Base-by-base conservation (phyloP, 805 yeast genomes). In the Starmerella scarabaei region DNA sequence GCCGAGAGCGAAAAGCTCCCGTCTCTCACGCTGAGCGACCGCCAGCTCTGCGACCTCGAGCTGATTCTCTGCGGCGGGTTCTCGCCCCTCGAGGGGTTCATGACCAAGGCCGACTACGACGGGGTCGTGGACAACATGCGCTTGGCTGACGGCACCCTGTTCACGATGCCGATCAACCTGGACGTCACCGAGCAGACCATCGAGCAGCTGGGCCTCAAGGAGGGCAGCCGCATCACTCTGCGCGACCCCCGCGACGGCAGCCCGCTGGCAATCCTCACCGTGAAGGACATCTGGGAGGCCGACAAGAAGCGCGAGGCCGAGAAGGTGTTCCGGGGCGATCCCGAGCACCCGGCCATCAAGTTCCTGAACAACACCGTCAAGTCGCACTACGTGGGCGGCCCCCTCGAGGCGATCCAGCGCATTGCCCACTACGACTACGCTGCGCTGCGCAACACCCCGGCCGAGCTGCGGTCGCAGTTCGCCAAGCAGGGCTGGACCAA, bases 41-140 rank as follows among this genome's bases (percentile, higher is more conserved):
- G 97, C 59, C 96, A 86, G 61, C 67, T 86, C 41, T 86, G 97
- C 63, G 97, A 86, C 61, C 65, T 88, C 56, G 97, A 86, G 65
- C 69, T 88, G 61, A 82, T 86, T 56, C 65, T 88, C 45, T 80
- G 80, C 54, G 97, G 97, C 61, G 96, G 96, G 4, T 86, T 86
- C 60, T 84, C 95, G 30, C 97, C 91, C 15, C 68, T 80, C 46
- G 70, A 72, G 42, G 85, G 88, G 3, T 80, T 80, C 62, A 62
- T 80, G 59, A 71, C 65, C 53, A 70, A 80, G 63, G 67, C 66
- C 38, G 88, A 80, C 61, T 80, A 80, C 60, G 65, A 67, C 30
- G 67, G 76, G 2, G 88, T 80, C 33, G 82, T 79, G 16, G 62
- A 72, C 44, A 68, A 59, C 41, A 64, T 84, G 66, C 73, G 94